Percentiles rank a stretch among this genome's conserved stretches.
These are phyloP conservation scores for Sarcomyxa edulis DNA, from an alignment of 768 basidiomycete species.

Conservation along the genomic window DNA sequence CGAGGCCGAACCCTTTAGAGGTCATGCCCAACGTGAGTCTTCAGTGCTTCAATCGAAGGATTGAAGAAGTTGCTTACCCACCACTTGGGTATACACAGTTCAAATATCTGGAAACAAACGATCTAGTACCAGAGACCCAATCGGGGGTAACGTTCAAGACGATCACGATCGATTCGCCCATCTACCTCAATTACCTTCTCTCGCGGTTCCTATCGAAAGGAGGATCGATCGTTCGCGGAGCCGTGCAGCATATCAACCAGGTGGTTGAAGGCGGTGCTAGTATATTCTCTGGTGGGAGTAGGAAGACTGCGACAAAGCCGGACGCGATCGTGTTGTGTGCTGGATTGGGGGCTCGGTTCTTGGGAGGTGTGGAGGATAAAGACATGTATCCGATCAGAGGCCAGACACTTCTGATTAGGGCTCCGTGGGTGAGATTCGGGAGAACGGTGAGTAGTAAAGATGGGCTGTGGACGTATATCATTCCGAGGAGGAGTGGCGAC, in stretches of 20 bases:
- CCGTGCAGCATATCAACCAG: constrained; percentile 66
- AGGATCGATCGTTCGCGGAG: constrained; percentile 53
- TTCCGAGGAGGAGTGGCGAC: constrained; percentile 57
- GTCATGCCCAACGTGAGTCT: constrained; percentile 48
- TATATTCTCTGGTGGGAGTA: constrained; percentile 23
- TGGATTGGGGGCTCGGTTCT: constrained; percentile 66
- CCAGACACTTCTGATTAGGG: constrained; percentile 74
- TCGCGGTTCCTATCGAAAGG: constrained; percentile 57
- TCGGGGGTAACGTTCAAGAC: constrained; percentile 61
- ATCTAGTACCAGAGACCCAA: constrained; percentile 26
- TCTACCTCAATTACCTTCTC: constrained; percentile 69
- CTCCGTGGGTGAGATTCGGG: constrained; percentile 61
- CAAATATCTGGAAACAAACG: constrained; percentile 23
- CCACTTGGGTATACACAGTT: too few species aligned
- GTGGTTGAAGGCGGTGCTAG: constrained; percentile 56
- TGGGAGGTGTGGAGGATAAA: constrained; percentile 80
- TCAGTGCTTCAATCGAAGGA: constrained; percentile 20
- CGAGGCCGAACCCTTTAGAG: constrained; percentile 37
- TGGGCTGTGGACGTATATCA: constrained; percentile 54
- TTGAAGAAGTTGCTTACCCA: too few species aligned
- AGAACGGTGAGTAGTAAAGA: constrained; percentile 35
- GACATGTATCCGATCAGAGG: constrained; percentile 74
- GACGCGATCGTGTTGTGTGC: constrained; percentile 67
- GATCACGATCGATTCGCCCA: constrained; percentile 63
- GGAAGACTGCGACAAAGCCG: constrained; percentile 20